Percentiles rank a stretch among this genome's conserved stretches.
These are phyloP conservation scores for Aspergillus pseudoglaucus DNA, from an alignment of 2,329 filamentous ascomycete species.

Conservation along the genomic window DNA sequence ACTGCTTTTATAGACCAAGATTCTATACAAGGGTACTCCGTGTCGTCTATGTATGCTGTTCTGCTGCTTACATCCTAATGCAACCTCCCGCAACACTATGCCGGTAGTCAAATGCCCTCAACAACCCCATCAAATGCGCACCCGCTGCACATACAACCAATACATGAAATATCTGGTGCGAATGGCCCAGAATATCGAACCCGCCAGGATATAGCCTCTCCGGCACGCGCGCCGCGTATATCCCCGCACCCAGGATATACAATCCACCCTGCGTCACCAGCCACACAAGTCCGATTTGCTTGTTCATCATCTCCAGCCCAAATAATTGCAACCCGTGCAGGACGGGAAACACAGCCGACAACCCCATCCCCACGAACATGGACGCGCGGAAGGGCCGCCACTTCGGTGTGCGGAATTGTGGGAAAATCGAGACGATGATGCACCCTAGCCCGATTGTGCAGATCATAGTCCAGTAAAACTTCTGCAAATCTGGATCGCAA, in stretches of 20 bases:
- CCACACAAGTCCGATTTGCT: slow-evolving; percentile 74
- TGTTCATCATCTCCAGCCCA: slow-evolving; percentile 59
- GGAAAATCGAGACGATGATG: slow-evolving; percentile 67
- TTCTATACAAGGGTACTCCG: neutral
- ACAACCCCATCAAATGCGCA: slow-evolving; percentile 72
- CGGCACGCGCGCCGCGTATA: slow-evolving; percentile 81
- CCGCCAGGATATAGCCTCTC: slow-evolving; percentile 69
- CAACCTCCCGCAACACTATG: slow-evolving; percentile 58
- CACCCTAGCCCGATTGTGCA: slow-evolving; percentile 70
- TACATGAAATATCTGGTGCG: slow-evolving; percentile 93
- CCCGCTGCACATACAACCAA: slow-evolving; percentile 76
- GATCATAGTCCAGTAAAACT: slow-evolving; percentile 72
- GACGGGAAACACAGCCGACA: slow-evolving; percentile 77
- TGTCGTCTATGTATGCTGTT: neutral
- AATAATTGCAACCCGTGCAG: slow-evolving; percentile 66
- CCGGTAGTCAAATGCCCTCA: slow-evolving; percentile 79
- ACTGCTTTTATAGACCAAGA: neutral
- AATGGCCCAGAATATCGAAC: slow-evolving; percentile 89
- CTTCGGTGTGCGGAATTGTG: slow-evolving; percentile 72
- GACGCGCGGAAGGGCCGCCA: slow-evolving; percentile 79
- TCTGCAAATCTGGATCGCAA: slow-evolving; percentile 59
- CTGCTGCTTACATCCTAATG: slow-evolving; percentile 2
- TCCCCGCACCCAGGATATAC: slow-evolving; percentile 76
- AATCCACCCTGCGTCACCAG: slow-evolving; percentile 70
- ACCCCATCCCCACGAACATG: slow-evolving; percentile 84